A percentile compares a stretch with the other conserved stretches of the same genome.
These are phyloP conservation scores for Erodium chrysanthum DNA, from an alignment of 441 rosid genomes.

Conservation along the genomic window DNA sequence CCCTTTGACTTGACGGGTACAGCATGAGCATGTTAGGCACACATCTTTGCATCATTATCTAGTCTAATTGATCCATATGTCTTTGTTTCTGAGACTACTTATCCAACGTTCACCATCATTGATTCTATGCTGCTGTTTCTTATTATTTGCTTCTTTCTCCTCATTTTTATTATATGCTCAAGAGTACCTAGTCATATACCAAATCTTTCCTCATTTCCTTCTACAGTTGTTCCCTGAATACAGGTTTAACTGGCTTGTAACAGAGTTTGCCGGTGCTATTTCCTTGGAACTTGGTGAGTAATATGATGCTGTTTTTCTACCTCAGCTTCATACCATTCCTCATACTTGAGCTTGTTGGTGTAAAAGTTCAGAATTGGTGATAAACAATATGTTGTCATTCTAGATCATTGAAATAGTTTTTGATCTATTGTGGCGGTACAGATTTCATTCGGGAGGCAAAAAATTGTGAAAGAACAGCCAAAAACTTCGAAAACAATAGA, in stretches of 20 bases:
- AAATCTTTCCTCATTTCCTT: slow-evolving; percentile 13
- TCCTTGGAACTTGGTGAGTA: slow-evolving; percentile 75
- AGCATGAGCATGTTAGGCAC: background rate
- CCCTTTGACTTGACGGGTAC: background rate
- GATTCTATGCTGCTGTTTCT: background rate
- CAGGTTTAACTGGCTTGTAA: slow-evolving; percentile 68
- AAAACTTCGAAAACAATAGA: slow-evolving; percentile 47
- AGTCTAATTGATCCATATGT: background rate
- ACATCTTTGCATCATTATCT: background rate
- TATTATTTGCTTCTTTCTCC: background rate
- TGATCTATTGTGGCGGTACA: slow-evolving; percentile 21
- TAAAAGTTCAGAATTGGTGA: background rate
- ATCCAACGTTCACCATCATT: background rate
- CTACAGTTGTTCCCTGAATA: slow-evolving; percentile 68
- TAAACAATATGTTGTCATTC: background rate
- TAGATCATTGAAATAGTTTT: background rate
- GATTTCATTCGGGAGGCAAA: slow-evolving; percentile 83
- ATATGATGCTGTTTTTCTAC: slow-evolving; percentile 5
- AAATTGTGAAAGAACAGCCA: slow-evolving; percentile 67
- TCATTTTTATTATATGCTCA: background rate
- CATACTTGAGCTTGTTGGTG: background rate
- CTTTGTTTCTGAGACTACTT: background rate
- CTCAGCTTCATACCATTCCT: background rate
- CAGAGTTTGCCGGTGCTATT: slow-evolving; percentile 52
- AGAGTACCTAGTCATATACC: background rate